Evolutionary conservation across 1,139 yeast genomes (phyloP), one percentile per base, ranked within the genome.

Genomic region (Protomyces inundatus): DNA sequence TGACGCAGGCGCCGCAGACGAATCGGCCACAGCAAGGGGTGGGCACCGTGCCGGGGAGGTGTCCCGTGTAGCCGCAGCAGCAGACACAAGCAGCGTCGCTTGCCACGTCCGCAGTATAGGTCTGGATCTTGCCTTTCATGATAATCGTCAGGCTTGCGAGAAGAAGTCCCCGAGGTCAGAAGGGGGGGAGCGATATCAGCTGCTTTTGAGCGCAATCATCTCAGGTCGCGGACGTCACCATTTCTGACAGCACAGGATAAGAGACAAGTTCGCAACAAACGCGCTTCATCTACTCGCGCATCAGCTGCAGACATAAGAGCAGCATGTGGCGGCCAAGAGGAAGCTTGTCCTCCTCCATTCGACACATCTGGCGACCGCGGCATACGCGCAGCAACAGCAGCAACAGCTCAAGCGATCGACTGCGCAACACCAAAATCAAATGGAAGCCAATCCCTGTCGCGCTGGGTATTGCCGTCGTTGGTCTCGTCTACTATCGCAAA

Each of bases 391-490:
- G 14, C 42, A 39, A 39, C 12, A 39, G 42, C 42, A 42, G 48
- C 33, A 16, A 16, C 9, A 30, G 30, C n/a, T 16, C 48, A 7
- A 14, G 54, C 39, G 54, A 55, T 14, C 34, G 46, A 9, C 39
- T 54, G 65, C 39, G 54, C 33, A 42, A 60, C n/a, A 60, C 65
- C 37, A 42, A 45, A n/a, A 46, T 55, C n/a, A 33, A 56, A 5
- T 65, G 66, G 66, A 54, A 55, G 33, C 61, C 66, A 14, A 63
- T 65, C 4, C 66, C 66, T n/a, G 57, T 65, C 50, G 55, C 48
- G 12, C 55, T 65, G 10, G 66, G 66, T 16, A 65, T 65, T 16
- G 66, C 66, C 32, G 65, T 62, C 33, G 65, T 65, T 12, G 66
- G 55, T 2, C 55, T 55, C 23, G 54, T 63, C n/a, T 60, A 57